phyloP scores from a whole-genome alignment of 306 rosid genomes.

The Prunus mume region DNA sequence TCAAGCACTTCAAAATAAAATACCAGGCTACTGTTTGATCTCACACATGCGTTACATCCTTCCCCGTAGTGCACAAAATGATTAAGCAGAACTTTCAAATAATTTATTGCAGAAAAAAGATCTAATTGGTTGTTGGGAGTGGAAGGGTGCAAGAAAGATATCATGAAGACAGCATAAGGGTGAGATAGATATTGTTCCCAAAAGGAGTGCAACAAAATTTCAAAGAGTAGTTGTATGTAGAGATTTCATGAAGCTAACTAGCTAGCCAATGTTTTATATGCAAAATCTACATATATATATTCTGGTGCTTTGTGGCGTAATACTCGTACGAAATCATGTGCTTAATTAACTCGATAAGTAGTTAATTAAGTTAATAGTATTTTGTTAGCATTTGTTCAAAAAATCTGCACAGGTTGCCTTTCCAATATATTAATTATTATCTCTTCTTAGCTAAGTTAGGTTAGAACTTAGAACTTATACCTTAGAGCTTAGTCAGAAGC shows the following conservation, averaged over 20 bases:
- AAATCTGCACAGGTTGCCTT: background rate
- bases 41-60: background rate
- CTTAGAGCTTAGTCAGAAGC: background rate
- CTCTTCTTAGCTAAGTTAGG: constrained; percentile 34
- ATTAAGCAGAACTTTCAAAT: constrained; percentile 15
- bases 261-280: background rate
- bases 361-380: background rate
- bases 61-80: constrained; percentile 13
- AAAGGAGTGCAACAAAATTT: constrained; percentile 29
- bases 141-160: constrained; percentile 32
- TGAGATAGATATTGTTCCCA: constrained; percentile 31
- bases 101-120: constrained; percentile 3
- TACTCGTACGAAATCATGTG: background rate
- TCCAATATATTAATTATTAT: no score
- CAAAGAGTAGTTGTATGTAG: constrained; percentile 41
- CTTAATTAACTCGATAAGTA: constrained; percentile 1
- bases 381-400: background rate
- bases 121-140: constrained; percentile 27
- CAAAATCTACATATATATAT: no score
- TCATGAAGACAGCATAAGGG: constrained; percentile 3
- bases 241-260: constrained; percentile 3
- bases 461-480: constrained; percentile 13
- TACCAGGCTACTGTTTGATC: constrained; percentile 17
- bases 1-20: constrained; percentile 56
- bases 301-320: background rate